Evolutionary conservation across 1,284 basidiomycete genomes (phyloP).

Genomic region (Sporisorium scitamineum): DNA sequence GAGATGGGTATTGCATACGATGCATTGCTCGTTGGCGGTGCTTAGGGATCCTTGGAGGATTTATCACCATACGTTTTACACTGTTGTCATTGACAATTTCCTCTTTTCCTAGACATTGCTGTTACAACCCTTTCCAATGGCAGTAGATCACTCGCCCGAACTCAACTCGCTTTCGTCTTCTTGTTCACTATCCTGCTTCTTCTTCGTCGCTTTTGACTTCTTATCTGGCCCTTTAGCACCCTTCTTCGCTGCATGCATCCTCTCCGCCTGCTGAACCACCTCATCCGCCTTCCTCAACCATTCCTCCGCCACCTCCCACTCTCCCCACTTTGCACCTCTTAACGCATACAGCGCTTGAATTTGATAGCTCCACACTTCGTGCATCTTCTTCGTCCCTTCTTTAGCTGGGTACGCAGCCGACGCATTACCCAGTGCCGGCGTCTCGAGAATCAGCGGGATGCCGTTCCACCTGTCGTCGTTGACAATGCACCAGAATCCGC

Average conservation of each 20-base stretch:
- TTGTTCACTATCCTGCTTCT: constrained; percentile 6
- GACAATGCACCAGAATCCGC: constrained; percentile 78
- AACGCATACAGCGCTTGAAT: constrained; percentile 72
- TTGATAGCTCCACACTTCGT: constrained; percentile 76
- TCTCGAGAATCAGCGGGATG: constrained; percentile 85
- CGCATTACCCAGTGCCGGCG: constrained; percentile 71
- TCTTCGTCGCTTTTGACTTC: constrained; percentile 13
- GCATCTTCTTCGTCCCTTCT: constrained; percentile 54
- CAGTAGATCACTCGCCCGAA: constrained; percentile 1
- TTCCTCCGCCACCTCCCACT: constrained; percentile 27
- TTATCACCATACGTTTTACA: constrained; percentile 17
- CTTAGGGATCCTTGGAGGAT: constrained; percentile 17
- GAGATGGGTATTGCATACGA: constrained; percentile 8
- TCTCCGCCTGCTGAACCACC: constrained; percentile 20
- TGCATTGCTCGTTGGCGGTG: constrained; percentile 1
- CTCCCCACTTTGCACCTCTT: constrained; percentile 43
- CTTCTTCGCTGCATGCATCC: constrained; percentile 17
- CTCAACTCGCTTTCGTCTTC: constrained; percentile 26
- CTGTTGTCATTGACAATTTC: background rate
- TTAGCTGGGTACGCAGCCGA: constrained; percentile 22
- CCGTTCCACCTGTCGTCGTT: constrained; percentile 77
- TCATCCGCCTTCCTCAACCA: constrained; percentile 24
- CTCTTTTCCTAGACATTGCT: background rate
- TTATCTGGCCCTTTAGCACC: background rate
- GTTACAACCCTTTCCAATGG: background rate